Conservation (phyloP, 208 protist species). For the Acanthamoeba culbertsoni region DNA sequence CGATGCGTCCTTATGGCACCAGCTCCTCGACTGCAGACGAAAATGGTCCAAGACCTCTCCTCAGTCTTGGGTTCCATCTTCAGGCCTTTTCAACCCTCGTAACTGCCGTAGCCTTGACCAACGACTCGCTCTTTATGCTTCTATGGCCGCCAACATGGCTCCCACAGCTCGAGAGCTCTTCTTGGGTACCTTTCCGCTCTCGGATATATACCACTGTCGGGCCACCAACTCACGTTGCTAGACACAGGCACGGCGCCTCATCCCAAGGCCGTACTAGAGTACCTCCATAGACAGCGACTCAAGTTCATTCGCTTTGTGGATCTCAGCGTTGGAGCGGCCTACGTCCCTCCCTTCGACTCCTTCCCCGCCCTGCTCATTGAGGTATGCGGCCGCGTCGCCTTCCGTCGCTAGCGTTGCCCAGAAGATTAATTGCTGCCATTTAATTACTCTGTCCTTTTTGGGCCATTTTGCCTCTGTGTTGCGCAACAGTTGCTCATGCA, state of each 20-base stretch:
- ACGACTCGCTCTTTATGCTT: conserved; percentile 8
- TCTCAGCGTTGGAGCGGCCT: neutral
- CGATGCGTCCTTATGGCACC: neutral
- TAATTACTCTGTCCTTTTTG: neutral
- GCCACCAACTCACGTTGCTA: neutral
- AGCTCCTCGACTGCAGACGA: neutral
- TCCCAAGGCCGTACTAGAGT: neutral
- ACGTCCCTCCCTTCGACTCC: neutral
- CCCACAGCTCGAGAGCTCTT: neutral
- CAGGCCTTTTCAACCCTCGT: too few relatives aligned
- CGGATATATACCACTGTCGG: neutral
- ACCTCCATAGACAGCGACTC: neutral
- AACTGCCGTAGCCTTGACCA: neutral
- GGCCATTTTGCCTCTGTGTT: neutral
- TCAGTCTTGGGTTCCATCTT: neutral
- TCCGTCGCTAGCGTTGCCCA: too few relatives aligned
- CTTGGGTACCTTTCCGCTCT: neutral
- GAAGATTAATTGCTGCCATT: neutral
- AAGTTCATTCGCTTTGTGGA: neutral
- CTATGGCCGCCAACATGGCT: neutral
- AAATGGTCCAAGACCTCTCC: neutral
- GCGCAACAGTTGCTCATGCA: neutral
- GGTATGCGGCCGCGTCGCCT: too few relatives aligned
- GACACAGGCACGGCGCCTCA: neutral
- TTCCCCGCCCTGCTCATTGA: conserved; percentile 2